Conservation (phyloP, 305 asterid genomes). For the Fraxinus baroniana region DNA sequence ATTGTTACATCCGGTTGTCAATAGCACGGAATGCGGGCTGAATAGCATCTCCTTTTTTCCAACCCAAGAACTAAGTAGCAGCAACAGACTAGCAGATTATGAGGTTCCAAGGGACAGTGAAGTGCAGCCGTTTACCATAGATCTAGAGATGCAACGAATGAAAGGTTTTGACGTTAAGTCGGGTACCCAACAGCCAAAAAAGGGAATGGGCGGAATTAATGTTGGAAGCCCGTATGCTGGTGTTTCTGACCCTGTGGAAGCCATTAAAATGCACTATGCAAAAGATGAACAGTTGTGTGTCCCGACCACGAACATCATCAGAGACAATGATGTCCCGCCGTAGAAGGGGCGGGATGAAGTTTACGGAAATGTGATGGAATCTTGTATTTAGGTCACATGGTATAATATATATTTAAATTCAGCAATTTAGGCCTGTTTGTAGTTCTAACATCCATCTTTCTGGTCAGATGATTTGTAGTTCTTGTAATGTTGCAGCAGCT, state of each 20-base stretch:
- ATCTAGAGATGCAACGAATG: constrained; percentile 72
- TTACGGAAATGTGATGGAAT: constrained; percentile 32
- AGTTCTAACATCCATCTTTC: constrained; percentile 33
- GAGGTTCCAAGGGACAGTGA: constrained; percentile 37
- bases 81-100: constrained; percentile 44
- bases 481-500: constrained; percentile 56
- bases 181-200: constrained; percentile 51
- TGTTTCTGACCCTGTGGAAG: constrained; percentile 80
- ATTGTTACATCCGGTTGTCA: constrained; percentile 14
- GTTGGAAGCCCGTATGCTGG: constrained; percentile 52
- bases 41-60: constrained; percentile 50
- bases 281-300: constrained; percentile 54
- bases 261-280: constrained; percentile 72
- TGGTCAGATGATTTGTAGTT: constrained; percentile 43
- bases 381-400: constrained; percentile 35
- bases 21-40: constrained; percentile 36
- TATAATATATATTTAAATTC: constrained; percentile 49
- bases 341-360: constrained; percentile 22
- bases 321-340: constrained; percentile 69
- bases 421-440: constrained; percentile 43
- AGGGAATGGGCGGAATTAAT: constrained; percentile 55
- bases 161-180: constrained; percentile 56
- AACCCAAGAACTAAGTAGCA: constrained; percentile 30
- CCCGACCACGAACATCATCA: constrained; percentile 32
- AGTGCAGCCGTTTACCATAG: constrained; percentile 48